These are phyloP conservation scores for Syzygium aqueum DNA, from an alignment of 345 rosid genomes.

Conservation along the genomic window DNA sequence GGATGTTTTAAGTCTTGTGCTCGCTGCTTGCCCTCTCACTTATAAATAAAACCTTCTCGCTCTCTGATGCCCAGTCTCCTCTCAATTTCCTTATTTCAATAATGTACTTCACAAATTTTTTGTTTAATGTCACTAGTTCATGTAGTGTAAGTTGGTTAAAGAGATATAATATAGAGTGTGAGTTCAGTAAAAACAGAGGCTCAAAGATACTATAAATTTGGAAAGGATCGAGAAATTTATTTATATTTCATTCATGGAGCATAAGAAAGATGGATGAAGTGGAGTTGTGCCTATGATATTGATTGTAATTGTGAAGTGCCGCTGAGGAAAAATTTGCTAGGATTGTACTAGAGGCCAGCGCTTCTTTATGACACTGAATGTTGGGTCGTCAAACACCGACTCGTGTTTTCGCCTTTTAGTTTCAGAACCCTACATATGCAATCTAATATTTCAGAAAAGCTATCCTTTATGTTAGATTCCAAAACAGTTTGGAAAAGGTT, in stretches of 20 bases:
- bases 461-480: not conserved
- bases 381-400: not conserved
- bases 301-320: not conserved
- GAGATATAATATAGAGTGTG: not conserved
- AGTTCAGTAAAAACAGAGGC: not conserved
- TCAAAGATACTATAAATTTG: not conserved
- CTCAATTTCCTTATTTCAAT: not conserved
- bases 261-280: not conserved
- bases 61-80: not conserved
- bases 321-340: not conserved
- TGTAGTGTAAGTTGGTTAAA: not conserved
- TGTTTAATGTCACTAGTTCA: not conserved
- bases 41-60: not conserved
- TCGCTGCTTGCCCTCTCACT: not conserved
- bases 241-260: not conserved
- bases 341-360: not conserved
- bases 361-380: not conserved
- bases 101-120: not conserved
- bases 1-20: not conserved
- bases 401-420: not conserved
- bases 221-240: not conserved
- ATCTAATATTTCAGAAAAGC: not conserved
- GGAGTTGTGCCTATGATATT: not conserved
- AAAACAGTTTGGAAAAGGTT: not conserved
- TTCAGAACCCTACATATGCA: not conserved